A percentile compares a stretch with the other conserved stretches of the same genome.
These are phyloP conservation scores for Pseudonitzschia multiseries DNA, from an alignment of 108 stramenopile genomes.

Conservation along the genomic window DNA sequence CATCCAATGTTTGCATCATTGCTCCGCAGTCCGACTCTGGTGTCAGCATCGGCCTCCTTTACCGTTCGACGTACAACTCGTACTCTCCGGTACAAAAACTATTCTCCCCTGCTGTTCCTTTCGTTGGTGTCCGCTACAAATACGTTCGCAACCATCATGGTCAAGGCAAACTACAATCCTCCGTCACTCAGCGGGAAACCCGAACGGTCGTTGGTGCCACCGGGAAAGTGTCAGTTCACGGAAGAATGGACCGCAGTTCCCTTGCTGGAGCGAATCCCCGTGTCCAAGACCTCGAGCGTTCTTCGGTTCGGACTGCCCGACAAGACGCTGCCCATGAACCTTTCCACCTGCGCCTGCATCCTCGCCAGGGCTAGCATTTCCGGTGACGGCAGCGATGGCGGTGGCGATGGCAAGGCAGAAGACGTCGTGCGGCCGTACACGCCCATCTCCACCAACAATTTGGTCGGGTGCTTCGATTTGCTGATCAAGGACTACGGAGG, in stretches of 20 bases:
- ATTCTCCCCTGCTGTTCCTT: not conserved
- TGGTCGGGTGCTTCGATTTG: conserved; percentile 89
- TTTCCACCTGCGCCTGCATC: conserved; percentile 90
- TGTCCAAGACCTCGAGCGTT: conserved; percentile 63
- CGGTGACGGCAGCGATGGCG: conserved; percentile 35
- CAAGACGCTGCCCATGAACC: conserved; percentile 47
- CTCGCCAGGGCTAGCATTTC: conserved; percentile 69
- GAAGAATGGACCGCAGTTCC: conserved; percentile 88
- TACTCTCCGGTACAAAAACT: not conserved
- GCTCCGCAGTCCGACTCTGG: not conserved
- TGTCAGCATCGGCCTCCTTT: not conserved
- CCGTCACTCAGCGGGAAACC: conserved; percentile 9
- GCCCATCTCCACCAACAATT: conserved; percentile 86
- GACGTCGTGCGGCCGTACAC: conserved; percentile 92
- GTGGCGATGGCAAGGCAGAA: conserved; percentile 44
- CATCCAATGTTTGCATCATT: not conserved
- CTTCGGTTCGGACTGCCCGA: conserved; percentile 78
- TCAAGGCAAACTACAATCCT: not conserved
- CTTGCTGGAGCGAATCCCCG: conserved; percentile 83
- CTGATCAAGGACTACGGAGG: conserved; percentile 84
- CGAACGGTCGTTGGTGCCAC: conserved; percentile 41
- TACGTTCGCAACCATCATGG: not conserved
- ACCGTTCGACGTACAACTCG: not conserved
- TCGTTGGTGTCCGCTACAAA: not conserved
- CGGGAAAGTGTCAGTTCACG: conserved; percentile 88